Conservation (phyloP, 441 rosid species). For the Gossypium lobatum region DNA sequence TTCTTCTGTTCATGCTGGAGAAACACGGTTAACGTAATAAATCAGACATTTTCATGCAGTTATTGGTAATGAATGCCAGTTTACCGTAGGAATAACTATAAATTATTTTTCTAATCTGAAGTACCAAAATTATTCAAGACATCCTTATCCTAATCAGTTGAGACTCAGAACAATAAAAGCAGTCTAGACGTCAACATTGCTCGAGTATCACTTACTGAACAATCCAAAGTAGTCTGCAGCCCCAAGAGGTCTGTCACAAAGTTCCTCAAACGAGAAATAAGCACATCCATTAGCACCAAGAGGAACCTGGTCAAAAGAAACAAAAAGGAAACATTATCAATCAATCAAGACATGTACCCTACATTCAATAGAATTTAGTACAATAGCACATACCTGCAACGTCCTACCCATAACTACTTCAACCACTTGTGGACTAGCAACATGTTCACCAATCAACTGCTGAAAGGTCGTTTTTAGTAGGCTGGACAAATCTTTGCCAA, state of each 20-base stretch:
- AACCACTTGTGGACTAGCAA: slow-evolving; percentile 53
- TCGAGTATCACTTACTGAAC: slow-evolving; percentile 61
- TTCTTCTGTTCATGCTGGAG: neutral
- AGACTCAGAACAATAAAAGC: neutral
- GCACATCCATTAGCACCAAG: slow-evolving; percentile 90
- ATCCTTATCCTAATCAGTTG: neutral
- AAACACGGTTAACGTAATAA: neutral
- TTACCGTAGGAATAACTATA: neutral
- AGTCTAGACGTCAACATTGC: slow-evolving; percentile 1
- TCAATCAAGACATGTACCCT: neutral
- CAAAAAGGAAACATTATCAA: neutral
- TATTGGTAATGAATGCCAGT: neutral
- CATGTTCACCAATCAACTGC: slow-evolving; percentile 56
- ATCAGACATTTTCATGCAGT: neutral
- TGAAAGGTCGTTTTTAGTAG: slow-evolving; percentile 58
- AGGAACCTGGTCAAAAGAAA: slow-evolving; percentile 44
- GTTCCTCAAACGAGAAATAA: slow-evolving; percentile 78
- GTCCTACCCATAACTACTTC: slow-evolving; percentile 97
- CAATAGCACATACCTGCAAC: slow-evolving; percentile 45
- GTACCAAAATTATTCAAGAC: slow-evolving; percentile 5
- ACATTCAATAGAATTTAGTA: neutral
- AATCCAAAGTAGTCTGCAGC: slow-evolving; percentile 97
- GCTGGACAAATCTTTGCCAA: slow-evolving; percentile 54
- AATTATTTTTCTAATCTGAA: neutral
- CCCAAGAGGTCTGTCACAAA: slow-evolving; percentile 91